phyloP scores from a whole-genome alignment of 345 rosid species.

The Leavenworthia alabamica region DNA sequence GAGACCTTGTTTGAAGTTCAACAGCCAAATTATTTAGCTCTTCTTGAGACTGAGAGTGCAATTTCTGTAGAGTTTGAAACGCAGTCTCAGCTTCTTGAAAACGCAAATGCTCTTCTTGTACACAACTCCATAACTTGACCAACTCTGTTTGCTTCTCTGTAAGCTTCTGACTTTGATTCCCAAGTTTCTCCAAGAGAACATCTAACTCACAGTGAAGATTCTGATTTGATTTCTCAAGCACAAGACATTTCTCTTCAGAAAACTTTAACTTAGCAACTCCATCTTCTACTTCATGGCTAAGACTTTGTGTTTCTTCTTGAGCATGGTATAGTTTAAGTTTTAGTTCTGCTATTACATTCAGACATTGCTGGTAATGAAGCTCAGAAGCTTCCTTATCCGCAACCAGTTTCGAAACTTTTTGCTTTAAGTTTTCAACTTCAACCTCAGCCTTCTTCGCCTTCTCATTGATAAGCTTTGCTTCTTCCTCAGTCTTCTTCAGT shows the following conservation, averaged over 20 bases:
- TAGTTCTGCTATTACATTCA: conserved; percentile 53
- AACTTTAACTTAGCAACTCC: conserved; percentile 56
- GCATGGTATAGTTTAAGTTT: conserved; percentile 54
- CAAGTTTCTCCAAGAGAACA: conserved; percentile 49
- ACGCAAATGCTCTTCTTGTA: conserved; percentile 81
- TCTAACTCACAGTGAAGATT: conserved; percentile 71
- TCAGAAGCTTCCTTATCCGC: conserved; percentile 69
- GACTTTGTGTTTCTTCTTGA: conserved; percentile 59
- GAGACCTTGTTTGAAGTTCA: conserved; percentile 55
- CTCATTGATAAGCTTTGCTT: conserved; percentile 38
- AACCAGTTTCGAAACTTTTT: conserved; percentile 42
- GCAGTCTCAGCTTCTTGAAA: conserved; percentile 95
- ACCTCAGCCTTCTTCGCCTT: conserved; percentile 51
- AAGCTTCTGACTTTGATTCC: conserved; percentile 57
- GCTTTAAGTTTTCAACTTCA: conserved; percentile 61
- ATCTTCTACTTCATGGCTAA: conserved; percentile 53
- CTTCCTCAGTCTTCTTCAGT: conserved; percentile 51
- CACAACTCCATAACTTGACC: conserved; percentile 69
- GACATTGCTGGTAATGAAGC: conserved; percentile 56
- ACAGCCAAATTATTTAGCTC: conserved; percentile 66
- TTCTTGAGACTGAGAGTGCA: conserved; percentile 90
- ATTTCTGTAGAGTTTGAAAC: conserved; percentile 83
- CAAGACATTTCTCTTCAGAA: conserved; percentile 71
- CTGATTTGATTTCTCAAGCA: conserved; percentile 74
- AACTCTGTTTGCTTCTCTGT: conserved; percentile 83